Evolutionary conservation across 129 eudicot species (phyloP).

Genomic region (Centella asiatica): DNA sequence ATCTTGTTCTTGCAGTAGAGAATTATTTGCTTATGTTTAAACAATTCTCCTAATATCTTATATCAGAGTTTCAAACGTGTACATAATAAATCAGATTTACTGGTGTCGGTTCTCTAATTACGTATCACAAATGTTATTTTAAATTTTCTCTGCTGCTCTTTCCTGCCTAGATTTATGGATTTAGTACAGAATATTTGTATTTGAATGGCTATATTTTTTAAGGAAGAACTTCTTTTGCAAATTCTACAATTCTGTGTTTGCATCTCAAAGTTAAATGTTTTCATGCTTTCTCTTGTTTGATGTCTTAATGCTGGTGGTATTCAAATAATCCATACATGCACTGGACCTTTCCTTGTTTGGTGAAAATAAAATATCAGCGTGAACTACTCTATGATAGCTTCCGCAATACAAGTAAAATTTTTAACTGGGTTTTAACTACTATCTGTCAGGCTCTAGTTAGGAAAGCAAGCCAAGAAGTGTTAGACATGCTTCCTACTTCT

Average conservation of each 20-base stretch:
- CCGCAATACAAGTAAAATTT: background rate
- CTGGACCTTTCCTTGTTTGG: background rate
- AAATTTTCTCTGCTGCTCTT: background rate
- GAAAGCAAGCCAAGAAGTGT: conserved; percentile 57
- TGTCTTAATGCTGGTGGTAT: background rate
- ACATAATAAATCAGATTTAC: background rate
- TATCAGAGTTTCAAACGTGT: background rate
- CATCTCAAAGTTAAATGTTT: background rate
- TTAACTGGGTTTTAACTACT: background rate
- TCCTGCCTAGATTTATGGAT: background rate
- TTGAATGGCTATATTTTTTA: background rate
- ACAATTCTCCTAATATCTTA: background rate
- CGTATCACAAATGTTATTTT: background rate
- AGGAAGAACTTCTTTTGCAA: background rate
- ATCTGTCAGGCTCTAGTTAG: conserved; percentile 68
- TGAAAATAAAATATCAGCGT: background rate
- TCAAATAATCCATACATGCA: background rate
- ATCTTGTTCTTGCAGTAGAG: background rate
- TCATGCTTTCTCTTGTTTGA: background rate
- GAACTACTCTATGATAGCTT: background rate
- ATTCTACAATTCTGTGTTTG: background rate
- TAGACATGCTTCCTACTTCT: conserved; percentile 89
- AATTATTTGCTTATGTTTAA: background rate
- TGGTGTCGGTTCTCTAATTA: background rate
- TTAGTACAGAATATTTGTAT: background rate